Base-by-base conservation (phyloP, 139 green algal species). In the Coelastrella sp. region DNA sequence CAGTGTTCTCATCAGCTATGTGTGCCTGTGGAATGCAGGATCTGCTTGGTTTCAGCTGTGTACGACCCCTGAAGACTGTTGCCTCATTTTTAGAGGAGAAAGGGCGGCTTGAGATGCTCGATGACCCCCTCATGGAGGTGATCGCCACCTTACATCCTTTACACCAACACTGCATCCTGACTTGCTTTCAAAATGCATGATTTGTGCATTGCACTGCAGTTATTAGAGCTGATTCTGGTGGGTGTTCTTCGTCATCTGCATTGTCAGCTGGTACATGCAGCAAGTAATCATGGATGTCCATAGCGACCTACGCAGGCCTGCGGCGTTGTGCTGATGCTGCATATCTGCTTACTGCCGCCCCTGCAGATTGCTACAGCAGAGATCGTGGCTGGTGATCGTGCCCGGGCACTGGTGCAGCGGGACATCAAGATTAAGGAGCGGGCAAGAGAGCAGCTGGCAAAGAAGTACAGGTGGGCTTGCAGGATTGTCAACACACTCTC, bases 381-480 rank as follows among this genome's bases (percentile, higher is more conserved):
- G 94, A 98, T 99, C 57, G 85, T 96, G 9, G 88, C 95, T n/a
- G 90, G 91, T 6, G 90, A 92, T 22, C 87, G 93, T 25, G 85
- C 92, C 15, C 93, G 93, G 6, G 58, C 89, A 35, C 79, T 95
- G 87, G 89, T 99, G 12, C 96, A 99, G 93, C 90, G 92, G 0
- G 95, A 97, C 87, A 98, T 99, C 92, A 97, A 97, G 93, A 56
- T 78, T 66, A 99, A 99, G 96, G 97, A 99, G 95, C 79, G 87
- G 9, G 98, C 97, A 10, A 92, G 97, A 1, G 94, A 97, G 70
- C 9, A 65, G 19, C 93, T 99, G 20, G 93, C 95, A 11, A 90
- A 90, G 49, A 93, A 94, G 63, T 97, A 98, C 95, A 91, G 82
- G 91, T 84, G 7, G 11, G 87, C 17, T 49, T 7, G 17, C 20